Percentiles rank a stretch among this genome's conserved stretches.
Conservation (phyloP, 306 rosid genomes). For the Pueraria montana region DNA sequence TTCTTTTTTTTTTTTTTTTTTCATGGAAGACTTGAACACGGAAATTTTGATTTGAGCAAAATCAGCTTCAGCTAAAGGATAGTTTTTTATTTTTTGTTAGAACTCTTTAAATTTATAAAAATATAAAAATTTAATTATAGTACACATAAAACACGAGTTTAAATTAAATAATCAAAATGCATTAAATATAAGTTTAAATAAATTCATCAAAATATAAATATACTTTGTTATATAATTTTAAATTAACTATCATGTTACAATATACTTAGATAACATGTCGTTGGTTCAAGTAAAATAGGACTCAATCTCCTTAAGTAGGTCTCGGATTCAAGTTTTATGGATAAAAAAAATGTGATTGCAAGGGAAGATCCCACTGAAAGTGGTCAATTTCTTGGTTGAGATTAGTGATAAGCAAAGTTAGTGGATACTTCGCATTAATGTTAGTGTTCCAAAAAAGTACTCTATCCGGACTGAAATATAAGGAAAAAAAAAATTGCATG, state of each 20-base stretch:
- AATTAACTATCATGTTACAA: not conserved
- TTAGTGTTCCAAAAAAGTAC: too few species aligned
- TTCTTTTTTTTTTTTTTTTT: not conserved
- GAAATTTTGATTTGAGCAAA: not conserved
- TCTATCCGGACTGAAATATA: too few species aligned
- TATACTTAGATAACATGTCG: too few species aligned
- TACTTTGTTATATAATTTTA: not conserved
- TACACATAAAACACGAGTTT: not conserved
- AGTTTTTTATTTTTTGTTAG: not conserved
- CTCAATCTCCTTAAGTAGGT: too few species aligned
- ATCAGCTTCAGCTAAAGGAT: not conserved
- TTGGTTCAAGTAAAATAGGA: too few species aligned
- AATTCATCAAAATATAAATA: not conserved
- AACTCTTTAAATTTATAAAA: not conserved
- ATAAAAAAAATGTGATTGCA: too few species aligned
- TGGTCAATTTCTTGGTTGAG: too few species aligned
- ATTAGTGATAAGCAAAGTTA: too few species aligned
- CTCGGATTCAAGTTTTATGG: too few species aligned
- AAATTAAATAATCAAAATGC: not conserved
- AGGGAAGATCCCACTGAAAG: too few species aligned
- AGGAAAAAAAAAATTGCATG: too few species aligned
- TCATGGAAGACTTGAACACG: not conserved
- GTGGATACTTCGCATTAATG: too few species aligned
- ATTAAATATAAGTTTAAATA: not conserved
- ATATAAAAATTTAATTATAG: not conserved